Evolutionary conservation across 1,284 basidiomycete genomes (phyloP).

Genomic region (Flammula alnicola): DNA sequence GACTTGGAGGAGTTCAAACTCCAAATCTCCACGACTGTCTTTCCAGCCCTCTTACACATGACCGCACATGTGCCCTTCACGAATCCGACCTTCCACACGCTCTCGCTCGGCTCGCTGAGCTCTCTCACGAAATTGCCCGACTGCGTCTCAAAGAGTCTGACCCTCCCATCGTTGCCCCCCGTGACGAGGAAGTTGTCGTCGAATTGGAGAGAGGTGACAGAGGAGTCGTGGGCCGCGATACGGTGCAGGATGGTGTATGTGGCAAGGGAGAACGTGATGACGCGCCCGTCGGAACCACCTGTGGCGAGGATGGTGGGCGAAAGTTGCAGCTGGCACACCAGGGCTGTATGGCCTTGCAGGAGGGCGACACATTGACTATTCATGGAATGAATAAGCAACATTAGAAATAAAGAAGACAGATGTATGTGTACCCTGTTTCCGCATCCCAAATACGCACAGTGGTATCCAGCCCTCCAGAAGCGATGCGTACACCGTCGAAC

Average conservation of each 20-base stretch:
- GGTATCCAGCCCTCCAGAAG: conserved; percentile 90
- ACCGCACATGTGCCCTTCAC: conserved; percentile 75
- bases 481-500: conserved; percentile 87
- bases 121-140: conserved; percentile 79
- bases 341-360: conserved; percentile 91
- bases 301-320: conserved; percentile 74
- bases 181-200: conserved; percentile 81
- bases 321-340: conserved; percentile 94
- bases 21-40: conserved; percentile 92
- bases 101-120: conserved; percentile 76
- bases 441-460: conserved; percentile 92
- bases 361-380: conserved; percentile 82
- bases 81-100: conserved; percentile 89
- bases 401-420: conserved; percentile 9
- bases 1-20: no score
- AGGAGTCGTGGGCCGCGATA: conserved; percentile 86
- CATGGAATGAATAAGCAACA: neutral
- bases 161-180: conserved; percentile 91
- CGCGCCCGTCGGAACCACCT: conserved; percentile 92
- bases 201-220: conserved; percentile 90
- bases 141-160: conserved; percentile 82
- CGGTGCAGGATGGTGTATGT: conserved; percentile 53
- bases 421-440: conserved; percentile 65
- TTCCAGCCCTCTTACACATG: conserved; percentile 82
- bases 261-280: conserved; percentile 85